Base-by-base conservation (phyloP, 495 filamentous ascomycete species). In the Podospora sp. region DNA sequence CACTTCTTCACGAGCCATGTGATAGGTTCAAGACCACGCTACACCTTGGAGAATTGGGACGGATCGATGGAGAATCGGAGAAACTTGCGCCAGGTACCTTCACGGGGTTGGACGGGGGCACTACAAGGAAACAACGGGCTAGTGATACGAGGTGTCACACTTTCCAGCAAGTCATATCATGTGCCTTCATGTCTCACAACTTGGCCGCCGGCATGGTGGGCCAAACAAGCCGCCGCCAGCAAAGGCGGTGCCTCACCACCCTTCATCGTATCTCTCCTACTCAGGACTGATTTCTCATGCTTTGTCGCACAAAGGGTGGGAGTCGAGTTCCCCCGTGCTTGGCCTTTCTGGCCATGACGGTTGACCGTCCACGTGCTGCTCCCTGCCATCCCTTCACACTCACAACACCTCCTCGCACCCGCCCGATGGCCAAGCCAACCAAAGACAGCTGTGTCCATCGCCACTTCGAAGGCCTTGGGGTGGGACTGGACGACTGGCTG, bases 141-240 rank as follows among this genome's bases (percentile, higher is more conserved):
- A 58, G 65, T 71, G 65, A 68, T 51, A 63, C 26, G 20, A 56
- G 22, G 20, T 26, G 22, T 46, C 50, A 61, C 59, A 27, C 18
- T 25, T 56, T 16, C 36, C 55, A 68, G 50, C 21, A 20, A 35
- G 66, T 36, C 65, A 60, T 66, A 71, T 69, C 71, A 73, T 71
- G 71, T 71, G 71, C 64, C 63, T 16, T 35, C 62, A 22, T 73
- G 71, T 73, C 71, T 71, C 66, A 73, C 68, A 51, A 24, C 26
- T 55, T 4, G 52, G 24, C 25, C 9, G 52, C 9, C n/a, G 20
- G 40, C 25, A 52, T 12, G 40, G 46, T 33, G 49, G 24, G 49
- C 16, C n/a, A n/a, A n/a, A n/a, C n/a, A n/a, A n/a, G n/a, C n/a
- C n/a, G n/a, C n/a, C n/a, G n/a, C n/a, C n/a, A n/a, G n/a, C n/a